Base-by-base conservation (phyloP, 306 rosid genomes). In the Cucumis melo region DNA sequence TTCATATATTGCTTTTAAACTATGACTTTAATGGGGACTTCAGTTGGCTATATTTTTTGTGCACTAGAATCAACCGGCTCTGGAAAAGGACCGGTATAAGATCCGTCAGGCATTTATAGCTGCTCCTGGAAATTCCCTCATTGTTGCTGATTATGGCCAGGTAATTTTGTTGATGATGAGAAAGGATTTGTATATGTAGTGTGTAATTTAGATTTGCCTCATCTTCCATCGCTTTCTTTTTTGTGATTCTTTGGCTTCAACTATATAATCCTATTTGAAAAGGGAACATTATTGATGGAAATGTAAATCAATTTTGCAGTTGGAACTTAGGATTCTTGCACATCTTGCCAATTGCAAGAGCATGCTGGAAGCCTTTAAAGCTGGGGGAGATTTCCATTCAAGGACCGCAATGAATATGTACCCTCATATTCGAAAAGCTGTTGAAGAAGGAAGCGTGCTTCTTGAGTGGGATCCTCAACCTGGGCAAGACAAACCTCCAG, bases 371-470 rank as follows among this genome's bases (percentile, higher is more conserved):
- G 98, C 97, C 70, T 93, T 93, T 80, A 80, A 84, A 90, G 97
- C 96, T 64, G 98, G 98, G 59, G 97, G 98, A 77, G 98, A 93
- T 88, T 93, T 93, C 85, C 98, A 93, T 87, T 93, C 98, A 21
- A 90, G 98, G 82, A 93, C 98, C 9, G 98, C 98, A 57, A 86
- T 93, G 98, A 93, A 91, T 83, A 93, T 93, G 98, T 93, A 93
- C 73, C 94, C 96, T 23, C 90, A 91, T 84, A 91, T 93, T 83
- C 91, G 91, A 57, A 87, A 93, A 79, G 98, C 98, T 12, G 83
- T 93, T 77, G 89, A 87, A 73, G 78, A 84, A 27, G 85, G 84
- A 80, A 68, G 88, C 75, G 98, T 90, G 83, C 88, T 93, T 82
- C 97, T 93, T 74, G 98, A 93, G 84, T 93, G 98, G 98, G 87